Conservation (phyloP, 306 rosid species). For the Arachis stenosperma region DNA sequence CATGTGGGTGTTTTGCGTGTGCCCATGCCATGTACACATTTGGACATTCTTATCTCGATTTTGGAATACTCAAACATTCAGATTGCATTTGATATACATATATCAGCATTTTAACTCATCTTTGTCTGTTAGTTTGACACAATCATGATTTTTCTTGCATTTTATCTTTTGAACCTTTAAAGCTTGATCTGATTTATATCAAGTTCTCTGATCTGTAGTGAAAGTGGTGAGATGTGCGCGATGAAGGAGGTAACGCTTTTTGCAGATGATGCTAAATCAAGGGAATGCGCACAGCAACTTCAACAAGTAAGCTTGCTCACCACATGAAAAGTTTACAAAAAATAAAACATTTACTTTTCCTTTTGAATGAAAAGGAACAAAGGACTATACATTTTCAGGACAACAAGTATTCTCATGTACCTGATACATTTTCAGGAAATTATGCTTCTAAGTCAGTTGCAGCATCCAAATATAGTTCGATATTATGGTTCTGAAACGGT, state of each 20-base stretch:
- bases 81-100: constrained; percentile 16
- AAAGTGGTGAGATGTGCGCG: constrained; percentile 97
- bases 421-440: constrained; percentile 70
- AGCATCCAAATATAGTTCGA: constrained; percentile 91
- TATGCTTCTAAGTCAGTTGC: constrained; percentile 74
- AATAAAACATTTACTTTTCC: constrained; percentile 26
- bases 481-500: constrained; percentile 85
- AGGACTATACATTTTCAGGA: background rate
- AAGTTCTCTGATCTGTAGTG: constrained; percentile 58
- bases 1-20: constrained; percentile 16
- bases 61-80: constrained; percentile 23
- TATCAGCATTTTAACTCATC: constrained; percentile 12
- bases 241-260: constrained; percentile 95
- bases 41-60: constrained; percentile 26
- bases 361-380: constrained; percentile 1
- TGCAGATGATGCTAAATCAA: constrained; percentile 85
- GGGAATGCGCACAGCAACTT: constrained; percentile 85
- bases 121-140: constrained; percentile 6
- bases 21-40: constrained; percentile 38
- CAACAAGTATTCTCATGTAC: constrained; percentile 27
- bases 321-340: constrained; percentile 1
- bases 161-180: constrained; percentile 15
- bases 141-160: constrained; percentile 23
- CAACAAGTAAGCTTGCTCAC: constrained; percentile 64
- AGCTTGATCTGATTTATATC: constrained; percentile 43